Percentiles rank a stretch among this genome's conserved stretches.
These are phyloP conservation scores for Alternaria atra DNA, from an alignment of 2,329 filamentous ascomycete genomes.

Conservation along the genomic window DNA sequence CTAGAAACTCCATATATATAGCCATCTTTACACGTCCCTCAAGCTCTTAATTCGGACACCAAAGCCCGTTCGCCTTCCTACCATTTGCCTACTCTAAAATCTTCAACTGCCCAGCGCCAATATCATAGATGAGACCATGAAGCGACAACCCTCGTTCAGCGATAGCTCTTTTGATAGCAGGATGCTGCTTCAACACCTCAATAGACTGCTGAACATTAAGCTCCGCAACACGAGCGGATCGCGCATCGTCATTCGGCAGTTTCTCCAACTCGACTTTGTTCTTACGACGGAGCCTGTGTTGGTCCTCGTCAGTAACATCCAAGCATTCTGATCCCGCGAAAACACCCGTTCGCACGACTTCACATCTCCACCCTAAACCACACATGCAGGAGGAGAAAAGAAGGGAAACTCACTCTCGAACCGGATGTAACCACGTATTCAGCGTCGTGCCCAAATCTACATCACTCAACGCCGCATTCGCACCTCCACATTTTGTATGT, in stretches of 20 bases:
- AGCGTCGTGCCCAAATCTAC: slow-evolving; percentile 65
- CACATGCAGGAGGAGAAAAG: not conserved
- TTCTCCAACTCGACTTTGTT: slow-evolving; percentile 61
- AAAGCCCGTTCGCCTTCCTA: slow-evolving; percentile 20
- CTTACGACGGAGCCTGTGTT: slow-evolving; percentile 58
- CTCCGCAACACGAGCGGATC: slow-evolving; percentile 72
- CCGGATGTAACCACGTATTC: slow-evolving; percentile 69
- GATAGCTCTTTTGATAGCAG: slow-evolving; percentile 74
- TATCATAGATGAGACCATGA: slow-evolving; percentile 81
- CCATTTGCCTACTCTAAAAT: slow-evolving; percentile 55
- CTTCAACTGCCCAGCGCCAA: slow-evolving; percentile 63
- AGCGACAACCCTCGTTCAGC: slow-evolving; percentile 74
- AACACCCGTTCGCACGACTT: not conserved
- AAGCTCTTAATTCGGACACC: not conserved
- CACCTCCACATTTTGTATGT: slow-evolving; percentile 69
- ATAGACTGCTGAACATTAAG: slow-evolving; percentile 78
- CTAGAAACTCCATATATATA: not conserved
- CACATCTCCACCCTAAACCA: not conserved
- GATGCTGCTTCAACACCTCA: slow-evolving; percentile 72
- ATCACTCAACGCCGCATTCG: slow-evolving; percentile 64
- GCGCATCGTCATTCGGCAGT: slow-evolving; percentile 56
- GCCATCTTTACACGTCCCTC: not conserved
- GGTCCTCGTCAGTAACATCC: not conserved
- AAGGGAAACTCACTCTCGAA: slow-evolving; percentile 53
- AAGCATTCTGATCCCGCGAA: not conserved